Conservation (phyloP, 1,284 basidiomycete species). For the Apiotrichum siamense region DNA sequence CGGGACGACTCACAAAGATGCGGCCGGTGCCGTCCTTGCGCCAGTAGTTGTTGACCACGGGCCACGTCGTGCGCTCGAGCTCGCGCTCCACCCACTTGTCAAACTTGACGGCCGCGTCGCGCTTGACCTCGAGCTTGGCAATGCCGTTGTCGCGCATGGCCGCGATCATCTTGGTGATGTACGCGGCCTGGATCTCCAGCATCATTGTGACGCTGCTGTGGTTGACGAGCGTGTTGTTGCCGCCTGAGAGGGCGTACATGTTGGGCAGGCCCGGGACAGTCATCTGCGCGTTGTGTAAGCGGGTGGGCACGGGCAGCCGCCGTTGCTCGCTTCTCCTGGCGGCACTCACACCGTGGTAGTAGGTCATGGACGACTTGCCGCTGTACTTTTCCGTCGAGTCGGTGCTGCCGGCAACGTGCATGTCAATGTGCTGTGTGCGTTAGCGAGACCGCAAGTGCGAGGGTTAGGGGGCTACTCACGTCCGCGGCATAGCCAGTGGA, state of each 20-base stretch:
- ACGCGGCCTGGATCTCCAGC: constrained; percentile 17
- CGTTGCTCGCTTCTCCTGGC: no score
- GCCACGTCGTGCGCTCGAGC: constrained; percentile 16
- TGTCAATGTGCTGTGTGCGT: constrained; percentile 17
- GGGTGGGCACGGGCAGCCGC: background rate
- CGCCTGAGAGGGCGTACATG: constrained; percentile 26
- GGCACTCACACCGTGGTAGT: constrained; percentile 10
- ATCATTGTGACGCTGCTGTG: constrained; percentile 14
- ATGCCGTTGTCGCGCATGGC: constrained; percentile 16
- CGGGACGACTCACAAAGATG: constrained; percentile 11
- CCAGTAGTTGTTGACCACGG: constrained; percentile 17
- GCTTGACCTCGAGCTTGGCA: constrained; percentile 16
- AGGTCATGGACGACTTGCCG: constrained; percentile 3
- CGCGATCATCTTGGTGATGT: constrained; percentile 12
- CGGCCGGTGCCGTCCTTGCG: constrained; percentile 16
- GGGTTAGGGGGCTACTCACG: no score
- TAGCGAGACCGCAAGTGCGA: no score
- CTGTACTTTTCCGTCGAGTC: constrained; percentile 16
- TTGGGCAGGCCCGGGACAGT: constrained; percentile 25
- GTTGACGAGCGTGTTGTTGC: constrained; percentile 29
- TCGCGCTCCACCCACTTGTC: constrained; percentile 11
- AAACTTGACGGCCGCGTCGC: constrained; percentile 10
- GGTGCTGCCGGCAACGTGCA: constrained; percentile 11
- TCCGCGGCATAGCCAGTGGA: constrained; percentile 18
- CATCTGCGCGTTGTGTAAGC: background rate